These are phyloP conservation scores for Lachnellula subtilissima DNA, from an alignment of 2,329 filamentous ascomycete genomes.

Conservation along the genomic window DNA sequence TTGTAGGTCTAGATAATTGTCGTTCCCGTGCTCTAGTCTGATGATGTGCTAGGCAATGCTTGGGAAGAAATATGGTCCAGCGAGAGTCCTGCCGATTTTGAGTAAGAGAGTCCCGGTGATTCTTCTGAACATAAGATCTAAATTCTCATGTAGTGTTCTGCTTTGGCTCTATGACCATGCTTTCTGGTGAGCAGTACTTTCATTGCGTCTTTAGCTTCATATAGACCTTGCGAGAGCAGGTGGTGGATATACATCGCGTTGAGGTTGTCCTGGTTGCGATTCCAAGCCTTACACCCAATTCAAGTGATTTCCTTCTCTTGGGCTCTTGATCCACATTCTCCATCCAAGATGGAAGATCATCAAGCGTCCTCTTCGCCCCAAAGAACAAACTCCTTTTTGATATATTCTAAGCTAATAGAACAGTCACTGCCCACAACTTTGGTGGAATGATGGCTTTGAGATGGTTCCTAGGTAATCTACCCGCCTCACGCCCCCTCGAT, in stretches of 20 bases:
- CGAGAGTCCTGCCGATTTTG: conserved; percentile 58
- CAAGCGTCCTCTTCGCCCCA: neutral
- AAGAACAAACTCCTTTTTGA: neutral
- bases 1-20: conserved; percentile 33
- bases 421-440: conserved; percentile 54
- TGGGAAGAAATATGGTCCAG: conserved; percentile 63
- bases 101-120: conserved; percentile 29
- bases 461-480: conserved; percentile 56
- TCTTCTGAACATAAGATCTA: neutral
- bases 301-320: too few species aligned
- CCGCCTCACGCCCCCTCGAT: neutral
- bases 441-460: conserved; percentile 60
- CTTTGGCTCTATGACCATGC: conserved; percentile 61
- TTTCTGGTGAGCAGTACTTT: conserved; percentile 32
- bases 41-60: conserved; percentile 44
- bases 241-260: too few species aligned
- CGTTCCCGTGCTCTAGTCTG: neutral
- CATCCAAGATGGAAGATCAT: too few species aligned
- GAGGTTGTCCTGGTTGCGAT: too few species aligned
- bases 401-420: neutral
- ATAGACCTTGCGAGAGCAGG: neutral
- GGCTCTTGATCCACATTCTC: too few species aligned
- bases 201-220: neutral
- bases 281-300: too few species aligned
- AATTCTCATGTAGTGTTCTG: conserved; percentile 43